Evolutionary conservation across 208 protist species (phyloP), one percentile per base, ranked within the genome.

Genomic region (Acanthamoeba lenticulata): DNA sequence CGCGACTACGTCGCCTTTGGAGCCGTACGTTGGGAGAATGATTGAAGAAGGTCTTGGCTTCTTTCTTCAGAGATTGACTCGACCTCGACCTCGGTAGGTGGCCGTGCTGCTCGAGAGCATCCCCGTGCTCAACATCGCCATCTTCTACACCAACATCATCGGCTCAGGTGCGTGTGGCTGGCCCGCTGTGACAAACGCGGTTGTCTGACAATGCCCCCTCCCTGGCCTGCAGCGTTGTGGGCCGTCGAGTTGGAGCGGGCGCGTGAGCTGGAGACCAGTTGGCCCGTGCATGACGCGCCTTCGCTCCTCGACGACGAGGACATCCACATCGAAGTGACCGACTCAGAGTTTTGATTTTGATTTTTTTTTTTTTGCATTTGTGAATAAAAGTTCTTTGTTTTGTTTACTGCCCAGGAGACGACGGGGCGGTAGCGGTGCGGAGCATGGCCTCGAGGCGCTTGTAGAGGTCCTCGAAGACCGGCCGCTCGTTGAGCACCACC

Each of bases 101-200:
- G 69, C 69, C 7, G 69, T 79, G 32, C 36, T 79, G 32, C 32
- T 79, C 19, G 69, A 79, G 34, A 79, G 69, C 69, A 45, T 79
- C 24, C 69, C 69, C 24, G 15, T 79, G 32, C 27, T 79, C 15
- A 79, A 79, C 21, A 29, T 79, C 6, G 6, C 44, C 38, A 29
- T 79, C 69, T 79, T 79, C 69, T 79, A 79, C 69, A 47, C 69
- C 36, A 79, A 79, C 69, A 79, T 79, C 24, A 79, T 79, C 36
- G 69, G 69, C 36, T 79, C 69, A n/a, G 69, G 69, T 79, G 21
- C 15, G 11, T 79, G 3, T 5, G 24, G 5, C 65, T 15, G 24
- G 15, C 11, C 52, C 15, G 21, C 52, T 77, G 15, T 77, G 17
- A 3, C n/a, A 24, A 7, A 21, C 11, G 24, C 34, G n/a, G 19